Evolutionary conservation across 768 basidiomycete species (phyloP).

Genomic region (Phanerochaete sordida): DNA sequence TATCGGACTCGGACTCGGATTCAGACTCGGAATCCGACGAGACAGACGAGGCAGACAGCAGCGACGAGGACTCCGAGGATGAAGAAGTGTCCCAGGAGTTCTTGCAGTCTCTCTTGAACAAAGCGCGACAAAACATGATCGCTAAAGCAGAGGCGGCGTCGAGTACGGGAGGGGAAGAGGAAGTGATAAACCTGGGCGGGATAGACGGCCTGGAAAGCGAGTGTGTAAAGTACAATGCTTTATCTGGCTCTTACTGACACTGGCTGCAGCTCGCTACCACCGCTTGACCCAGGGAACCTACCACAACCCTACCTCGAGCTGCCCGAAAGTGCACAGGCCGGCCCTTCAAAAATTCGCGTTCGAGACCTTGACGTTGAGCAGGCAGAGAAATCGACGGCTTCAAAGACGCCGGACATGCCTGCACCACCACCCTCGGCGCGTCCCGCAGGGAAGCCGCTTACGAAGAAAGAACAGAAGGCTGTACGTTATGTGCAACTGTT

Average conservation of each 20-base stretch:
- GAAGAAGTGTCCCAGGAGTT: conserved; percentile 54
- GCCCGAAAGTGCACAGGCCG: conserved; percentile 37
- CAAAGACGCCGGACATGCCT: conserved; percentile 54
- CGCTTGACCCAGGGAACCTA: conserved; percentile 60
- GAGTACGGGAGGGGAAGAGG: conserved; percentile 38
- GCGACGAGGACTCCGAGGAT: conserved; percentile 39
- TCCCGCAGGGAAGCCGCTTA: conserved; percentile 62
- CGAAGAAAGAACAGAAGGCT: conserved; percentile 69
- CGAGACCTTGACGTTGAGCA: conserved; percentile 62
- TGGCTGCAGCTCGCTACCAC: conserved; percentile 51
- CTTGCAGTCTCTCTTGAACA: conserved; percentile 59
- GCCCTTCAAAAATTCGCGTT: conserved; percentile 36
- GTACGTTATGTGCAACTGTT: conserved; percentile 37
- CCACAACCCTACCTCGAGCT: conserved; percentile 64
- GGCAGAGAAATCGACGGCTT: conserved; percentile 47
- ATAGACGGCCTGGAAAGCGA: conserved; percentile 20
- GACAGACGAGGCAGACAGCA: conserved; percentile 6
- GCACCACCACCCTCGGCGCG: conserved; percentile 56
- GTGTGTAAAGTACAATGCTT: conserved; percentile 11
- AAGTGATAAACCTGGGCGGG: conserved; percentile 46
- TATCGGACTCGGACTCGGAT: conserved; percentile 35
- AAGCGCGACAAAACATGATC: conserved; percentile 49
- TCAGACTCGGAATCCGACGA: conserved; percentile 30
- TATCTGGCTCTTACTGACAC: neutral
- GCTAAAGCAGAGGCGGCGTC: conserved; percentile 13